Evolutionary conservation across 306 rosid genomes (phyloP).

Genomic region (Corylus heterophylla): DNA sequence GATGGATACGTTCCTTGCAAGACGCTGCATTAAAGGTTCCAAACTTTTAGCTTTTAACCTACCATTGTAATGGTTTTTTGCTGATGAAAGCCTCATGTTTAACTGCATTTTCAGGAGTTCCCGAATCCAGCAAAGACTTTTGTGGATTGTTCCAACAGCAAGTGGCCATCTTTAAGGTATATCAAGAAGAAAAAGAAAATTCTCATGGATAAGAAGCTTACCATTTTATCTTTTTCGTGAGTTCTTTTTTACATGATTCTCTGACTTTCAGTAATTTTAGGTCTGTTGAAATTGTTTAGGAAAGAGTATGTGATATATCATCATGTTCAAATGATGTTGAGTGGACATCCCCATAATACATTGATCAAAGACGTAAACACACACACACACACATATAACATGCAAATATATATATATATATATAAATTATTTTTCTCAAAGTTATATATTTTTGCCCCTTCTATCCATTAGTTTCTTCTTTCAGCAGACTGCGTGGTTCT

Average conservation of each 20-base stretch:
- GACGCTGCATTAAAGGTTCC: slow-evolving; percentile 75
- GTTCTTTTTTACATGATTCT: neutral
- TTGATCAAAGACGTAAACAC: neutral
- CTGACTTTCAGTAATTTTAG: neutral
- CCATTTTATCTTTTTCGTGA: neutral
- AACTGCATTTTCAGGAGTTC: slow-evolving; percentile 48
- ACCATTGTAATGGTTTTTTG: slow-evolving; percentile 20
- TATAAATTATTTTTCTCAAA: neutral
- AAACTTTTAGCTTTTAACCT: slow-evolving; percentile 10
- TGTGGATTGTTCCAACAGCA: slow-evolving; percentile 37
- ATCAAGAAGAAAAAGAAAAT: neutral
- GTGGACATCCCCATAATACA: neutral
- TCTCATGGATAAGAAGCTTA: neutral
- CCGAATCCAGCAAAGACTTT: slow-evolving; percentile 46
- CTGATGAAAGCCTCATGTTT: slow-evolving; percentile 25
- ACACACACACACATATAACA: neutral
- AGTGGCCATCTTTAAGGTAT: slow-evolving; percentile 60
- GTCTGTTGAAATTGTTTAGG: neutral
- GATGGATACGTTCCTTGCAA: slow-evolving; percentile 76
- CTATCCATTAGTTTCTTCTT: slow-evolving; percentile 16
- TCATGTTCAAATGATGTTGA: neutral
- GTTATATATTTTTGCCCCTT: neutral
- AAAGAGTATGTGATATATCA: neutral
- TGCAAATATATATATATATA: neutral
- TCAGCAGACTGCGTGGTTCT: slow-evolving; percentile 58